These are phyloP conservation scores for Calonectria leucothoes DNA, from an alignment of 2,329 filamentous ascomycete genomes.

Conservation along the genomic window DNA sequence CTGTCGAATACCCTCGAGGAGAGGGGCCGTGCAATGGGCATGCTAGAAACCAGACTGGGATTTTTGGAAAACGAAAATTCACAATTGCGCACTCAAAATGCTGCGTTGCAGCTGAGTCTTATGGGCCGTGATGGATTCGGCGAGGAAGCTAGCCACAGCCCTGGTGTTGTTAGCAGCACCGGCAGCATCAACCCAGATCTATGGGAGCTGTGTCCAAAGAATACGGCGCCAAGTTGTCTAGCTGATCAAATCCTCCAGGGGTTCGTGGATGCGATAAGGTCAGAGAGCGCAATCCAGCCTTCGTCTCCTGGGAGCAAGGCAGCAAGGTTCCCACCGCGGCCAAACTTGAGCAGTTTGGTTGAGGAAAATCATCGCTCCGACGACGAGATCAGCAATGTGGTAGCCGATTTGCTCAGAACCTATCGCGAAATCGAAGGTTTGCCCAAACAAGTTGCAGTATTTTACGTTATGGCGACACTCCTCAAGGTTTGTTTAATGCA, in stretches of 20 bases:
- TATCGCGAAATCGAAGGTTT: constrained; percentile 46
- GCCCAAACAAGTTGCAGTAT: constrained; percentile 45
- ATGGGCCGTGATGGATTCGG: constrained; percentile 33
- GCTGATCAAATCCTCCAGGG: constrained; percentile 45
- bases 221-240: constrained; percentile 38
- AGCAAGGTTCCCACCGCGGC: constrained; percentile 32
- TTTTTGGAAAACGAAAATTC: constrained; percentile 43
- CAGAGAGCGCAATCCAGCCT: constrained; percentile 23
- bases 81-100: constrained; percentile 44
- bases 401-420: constrained; percentile 44
- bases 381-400: constrained; percentile 47
- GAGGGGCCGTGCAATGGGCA: constrained; percentile 27
- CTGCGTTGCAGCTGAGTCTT: constrained; percentile 43
- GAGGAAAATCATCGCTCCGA: constrained; percentile 36
- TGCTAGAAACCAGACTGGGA: constrained; percentile 33
- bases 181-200: constrained; percentile 22
- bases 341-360: constrained; percentile 40
- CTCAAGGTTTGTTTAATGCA: constrained; percentile 37
- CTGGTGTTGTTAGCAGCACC: constrained; percentile 20
- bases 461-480: constrained; percentile 44
- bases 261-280: constrained; percentile 37
- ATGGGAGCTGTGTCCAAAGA: constrained; percentile 41
- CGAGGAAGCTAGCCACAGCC: constrained; percentile 13
- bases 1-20: constrained; percentile 40
- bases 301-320: constrained; percentile 18